Conservation (phyloP, 2,329 filamentous ascomycete genomes). For the Fusarium goolgardi region DNA sequence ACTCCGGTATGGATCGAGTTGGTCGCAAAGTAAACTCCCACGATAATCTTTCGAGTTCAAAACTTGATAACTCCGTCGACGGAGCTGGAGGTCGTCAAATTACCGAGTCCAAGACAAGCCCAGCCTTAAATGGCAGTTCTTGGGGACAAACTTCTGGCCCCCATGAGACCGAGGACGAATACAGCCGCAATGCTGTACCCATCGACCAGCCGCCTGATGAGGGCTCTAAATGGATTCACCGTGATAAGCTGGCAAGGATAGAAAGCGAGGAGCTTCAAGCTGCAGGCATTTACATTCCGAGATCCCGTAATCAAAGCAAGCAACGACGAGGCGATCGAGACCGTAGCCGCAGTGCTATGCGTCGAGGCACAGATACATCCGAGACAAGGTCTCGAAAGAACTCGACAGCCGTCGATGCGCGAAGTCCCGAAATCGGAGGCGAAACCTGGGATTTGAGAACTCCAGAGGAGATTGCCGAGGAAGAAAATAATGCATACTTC, state of each 20-base stretch:
- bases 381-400: slow-evolving; percentile 59
- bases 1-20: slow-evolving; percentile 45
- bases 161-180: slow-evolving; percentile 44
- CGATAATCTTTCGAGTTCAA: slow-evolving; percentile 49
- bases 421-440: slow-evolving; percentile 54
- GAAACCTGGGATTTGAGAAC: slow-evolving; percentile 77
- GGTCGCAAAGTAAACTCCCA: slow-evolving; percentile 54
- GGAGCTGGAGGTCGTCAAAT: slow-evolving; percentile 39
- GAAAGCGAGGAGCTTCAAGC: slow-evolving; percentile 84
- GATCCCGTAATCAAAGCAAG: slow-evolving; percentile 65
- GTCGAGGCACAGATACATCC: slow-evolving; percentile 49
- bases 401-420: slow-evolving; percentile 56
- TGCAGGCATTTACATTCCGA: slow-evolving; percentile 74
- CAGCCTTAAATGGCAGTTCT: slow-evolving; percentile 38
- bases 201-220: slow-evolving; percentile 58
- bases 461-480: slow-evolving; percentile 80
- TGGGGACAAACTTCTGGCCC: slow-evolving; percentile 29
- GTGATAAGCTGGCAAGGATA: slow-evolving; percentile 84
- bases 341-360: slow-evolving; percentile 52
- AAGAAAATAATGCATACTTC: slow-evolving; percentile 64
- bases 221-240: slow-evolving; percentile 84
- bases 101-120: slow-evolving; percentile 44
- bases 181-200: slow-evolving; percentile 45
- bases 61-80: slow-evolving; percentile 43
- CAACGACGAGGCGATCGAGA: slow-evolving; percentile 52